A percentile compares a stretch with the other conserved stretches of the same genome.
Evolutionary conservation across 495 filamentous ascomycete species (phyloP).

Genomic region (Monascus purpureus): DNA sequence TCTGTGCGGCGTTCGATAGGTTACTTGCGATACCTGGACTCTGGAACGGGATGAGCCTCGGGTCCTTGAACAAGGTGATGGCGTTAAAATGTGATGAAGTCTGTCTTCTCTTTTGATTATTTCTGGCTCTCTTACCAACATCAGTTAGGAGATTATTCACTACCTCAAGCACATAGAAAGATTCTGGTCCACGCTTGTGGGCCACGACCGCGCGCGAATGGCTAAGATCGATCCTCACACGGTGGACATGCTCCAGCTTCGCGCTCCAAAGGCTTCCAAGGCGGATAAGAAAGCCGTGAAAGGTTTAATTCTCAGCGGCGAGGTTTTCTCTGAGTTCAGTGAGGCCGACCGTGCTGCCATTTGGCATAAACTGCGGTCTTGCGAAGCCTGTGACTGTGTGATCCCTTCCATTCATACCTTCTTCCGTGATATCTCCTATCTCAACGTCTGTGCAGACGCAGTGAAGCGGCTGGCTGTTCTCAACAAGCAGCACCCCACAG

Average conservation of each 20-base stretch:
- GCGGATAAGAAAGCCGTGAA: constrained; percentile 3
- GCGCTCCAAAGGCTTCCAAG: neutral
- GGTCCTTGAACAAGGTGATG: constrained; percentile 7
- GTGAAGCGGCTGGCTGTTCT: constrained; percentile 12
- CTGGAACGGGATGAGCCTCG: constrained; percentile 11
- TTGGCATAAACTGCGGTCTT: constrained; percentile 5
- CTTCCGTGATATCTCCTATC: constrained; percentile 21
- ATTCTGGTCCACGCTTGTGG: constrained; percentile 9
- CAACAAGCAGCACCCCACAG: neutral
- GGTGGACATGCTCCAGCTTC: neutral
- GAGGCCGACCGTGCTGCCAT: constrained; percentile 11
- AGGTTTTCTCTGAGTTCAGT: constrained; percentile 14
- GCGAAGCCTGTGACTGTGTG: constrained; percentile 8
- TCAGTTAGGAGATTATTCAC: constrained; percentile 7
- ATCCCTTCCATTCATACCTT: constrained; percentile 21
- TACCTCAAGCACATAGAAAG: constrained; percentile 3
- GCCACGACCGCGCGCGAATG: neutral
- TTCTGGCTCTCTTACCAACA: constrained; percentile 1
- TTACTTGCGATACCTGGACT: constrained; percentile 10
- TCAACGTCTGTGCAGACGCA: constrained; percentile 11
- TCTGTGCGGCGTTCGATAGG: constrained; percentile 9
- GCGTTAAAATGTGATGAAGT: constrained; percentile 9
- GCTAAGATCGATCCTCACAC: neutral
- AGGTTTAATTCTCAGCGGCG: constrained; percentile 6
- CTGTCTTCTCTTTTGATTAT: constrained; percentile 1